phyloP scores from a whole-genome alignment of 345 rosid genomes.

The Bretschneidera sinensis region DNA sequence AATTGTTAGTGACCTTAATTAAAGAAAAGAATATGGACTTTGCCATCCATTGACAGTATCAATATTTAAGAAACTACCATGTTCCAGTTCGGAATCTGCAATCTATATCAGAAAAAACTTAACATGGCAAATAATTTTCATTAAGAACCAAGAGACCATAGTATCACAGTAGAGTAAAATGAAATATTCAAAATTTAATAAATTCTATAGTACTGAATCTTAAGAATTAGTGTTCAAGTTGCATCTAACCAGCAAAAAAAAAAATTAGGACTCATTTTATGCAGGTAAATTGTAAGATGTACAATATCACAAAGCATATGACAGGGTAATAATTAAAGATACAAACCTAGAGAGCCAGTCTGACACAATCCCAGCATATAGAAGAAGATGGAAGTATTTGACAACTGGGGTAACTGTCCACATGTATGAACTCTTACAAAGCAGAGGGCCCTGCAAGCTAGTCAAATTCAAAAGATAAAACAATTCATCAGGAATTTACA shows the following conservation, averaged over 20 bases:
- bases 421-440: conserved; percentile 21
- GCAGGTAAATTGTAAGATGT: too few species aligned
- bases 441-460: conserved; percentile 58
- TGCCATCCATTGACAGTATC: too few species aligned
- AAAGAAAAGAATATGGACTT: too few species aligned
- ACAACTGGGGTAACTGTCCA: conserved; percentile 40
- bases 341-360: conserved; percentile 50
- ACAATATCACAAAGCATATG: too few species aligned
- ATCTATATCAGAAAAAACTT: too few species aligned
- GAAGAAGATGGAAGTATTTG: conserved; percentile 55
- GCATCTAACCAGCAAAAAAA: too few species aligned
- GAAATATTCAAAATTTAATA: background rate
- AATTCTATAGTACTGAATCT: too few species aligned
- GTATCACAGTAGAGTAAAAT: background rate
- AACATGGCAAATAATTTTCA: background rate
- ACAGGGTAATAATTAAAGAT: background rate
- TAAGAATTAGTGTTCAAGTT: too few species aligned
- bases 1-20: too few species aligned
- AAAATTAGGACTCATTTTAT: too few species aligned
- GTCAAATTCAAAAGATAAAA: conserved; percentile 13
- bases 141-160: background rate
- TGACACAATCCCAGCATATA: conserved; percentile 37
- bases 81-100: background rate
- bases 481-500: background rate
- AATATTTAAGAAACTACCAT: background rate